Evolutionary conservation across 2,329 filamentous ascomycete species (phyloP), one percentile per base, ranked within the genome.

Genomic region (Botrytis paeoniae): DNA sequence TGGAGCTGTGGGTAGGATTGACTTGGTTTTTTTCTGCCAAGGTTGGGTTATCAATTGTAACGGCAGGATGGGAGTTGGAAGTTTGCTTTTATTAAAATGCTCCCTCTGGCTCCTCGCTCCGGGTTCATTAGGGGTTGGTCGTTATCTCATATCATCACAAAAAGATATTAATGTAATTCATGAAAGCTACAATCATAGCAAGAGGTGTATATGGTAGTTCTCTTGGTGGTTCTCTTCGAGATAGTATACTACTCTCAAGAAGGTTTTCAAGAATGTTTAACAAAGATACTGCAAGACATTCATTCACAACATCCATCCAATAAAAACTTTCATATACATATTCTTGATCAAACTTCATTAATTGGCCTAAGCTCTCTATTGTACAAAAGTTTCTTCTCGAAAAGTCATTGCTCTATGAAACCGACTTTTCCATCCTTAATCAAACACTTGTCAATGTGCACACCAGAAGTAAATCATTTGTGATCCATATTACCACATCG

Each of bases 401-500:
- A 63, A 66, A 37, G 32, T 35, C 45, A 54, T 22, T 66, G 35
- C 48, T 69, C 37, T 57, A 73, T 45, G 64, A 65, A 60, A 43
- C 68, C 54, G 64, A 68, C 68, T 64, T 72, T 51, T 63, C 62
- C 57, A 66, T 57, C 35, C 60, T 48, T 72, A 69, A 48, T 68
- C 73, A 39, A 64, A 66, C 72, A 73, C 64, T 71, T 59, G 32
- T 41, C 63, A 43, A 32, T 41, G 32, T 69, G 25, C 20, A 35
- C n/a, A 39, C 16, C 60, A 39, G 43, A 64, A 71, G 32, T 64
- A 69, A 72, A 68, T 69, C 70, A 66, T 57, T 64, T 64, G 45
- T 71, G 60, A 51, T 65, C 68, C 63, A 64, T 48, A 60, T 73
- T 41, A 65, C 59, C 74, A 75, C 73, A 71, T 74, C 69, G 64